Base-by-base conservation (phyloP, 345 rosid genomes). In the Rhodamnia argentea region DNA sequence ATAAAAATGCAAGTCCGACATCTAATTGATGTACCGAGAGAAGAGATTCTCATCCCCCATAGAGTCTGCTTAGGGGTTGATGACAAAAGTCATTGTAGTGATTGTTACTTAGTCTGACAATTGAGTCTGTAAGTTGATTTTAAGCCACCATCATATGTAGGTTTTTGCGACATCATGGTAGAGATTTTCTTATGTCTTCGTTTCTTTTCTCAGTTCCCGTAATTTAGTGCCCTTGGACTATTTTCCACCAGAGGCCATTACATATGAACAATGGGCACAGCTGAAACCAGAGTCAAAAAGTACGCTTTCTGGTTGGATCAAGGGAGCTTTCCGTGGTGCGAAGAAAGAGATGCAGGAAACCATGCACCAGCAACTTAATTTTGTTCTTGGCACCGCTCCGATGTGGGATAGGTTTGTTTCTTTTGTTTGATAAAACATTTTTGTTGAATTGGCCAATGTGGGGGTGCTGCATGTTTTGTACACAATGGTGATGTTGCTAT, bases 271-370 rank as follows among this genome's bases (percentile, higher is more conserved):
- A 51, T 97, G 97, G 98, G 87, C 84, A 57, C 91, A 89, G 55
- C 62, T 95, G 87, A 97, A 97, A 89, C 94, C 96, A 59, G 96
- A 92, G 87, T 76, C 91, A 29, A 93, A 85, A 90, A 88, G 86
- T 75, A 78, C 84, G 60, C 88, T 96, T 64, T 89, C 98, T 83
- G 96, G 94, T 86, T 96, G 98, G 98, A 90, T 97, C 83, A 95
- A 92, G 90, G 96, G 97, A 70, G 94, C 95, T 85, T 92, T 96
- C 85, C 89, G 88, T 84, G 86, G 92, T 88, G 98, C 92, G 44
- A 96, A 93, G 91, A 93, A 94, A 87, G 99, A 97, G 90, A 92
- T 91, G 95, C 96, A 93, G 84, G 98, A 97, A 89, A 93, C 96
- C 11, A 90, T 94, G 6, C 90, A 91, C 58, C 93, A 94, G 90